These are phyloP conservation scores for Camillea tinctor DNA, from an alignment of 2,329 filamentous ascomycete species.

Conservation along the genomic window DNA sequence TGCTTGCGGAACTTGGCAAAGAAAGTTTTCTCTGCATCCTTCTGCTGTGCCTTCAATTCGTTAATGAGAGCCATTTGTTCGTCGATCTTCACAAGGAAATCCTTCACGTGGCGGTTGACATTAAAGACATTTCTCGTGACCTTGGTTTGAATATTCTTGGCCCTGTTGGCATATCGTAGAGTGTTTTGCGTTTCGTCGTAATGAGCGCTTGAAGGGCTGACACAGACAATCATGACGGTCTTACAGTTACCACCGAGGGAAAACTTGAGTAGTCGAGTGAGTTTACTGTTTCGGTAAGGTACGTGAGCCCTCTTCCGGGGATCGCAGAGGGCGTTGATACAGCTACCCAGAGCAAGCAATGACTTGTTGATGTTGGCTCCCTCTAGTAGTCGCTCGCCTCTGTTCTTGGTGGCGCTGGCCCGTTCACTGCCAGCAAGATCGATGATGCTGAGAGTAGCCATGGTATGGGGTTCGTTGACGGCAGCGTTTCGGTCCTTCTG, in stretches of 20 bases:
- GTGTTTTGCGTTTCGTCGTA: conserved; percentile 99
- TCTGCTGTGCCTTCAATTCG: conserved; percentile 89
- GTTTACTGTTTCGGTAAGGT: conserved; percentile 95
- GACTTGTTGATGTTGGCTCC: conserved; percentile 99
- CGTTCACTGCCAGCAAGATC: conserved; percentile 95
- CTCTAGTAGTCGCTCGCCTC: conserved; percentile 85
- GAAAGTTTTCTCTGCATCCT: conserved; percentile 77
- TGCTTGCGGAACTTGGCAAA: conserved; percentile 91
- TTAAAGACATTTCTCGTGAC: conserved; percentile 99
- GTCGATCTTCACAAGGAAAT: conserved; percentile 98
- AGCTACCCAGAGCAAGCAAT: conserved; percentile 87
- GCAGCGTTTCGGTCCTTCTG: conserved; percentile 91
- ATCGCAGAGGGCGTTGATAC: conserved; percentile 97
- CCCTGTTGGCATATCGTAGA: conserved; percentile 91
- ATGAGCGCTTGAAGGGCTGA: conserved; percentile 93
- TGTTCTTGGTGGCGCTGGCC: conserved; percentile 94
- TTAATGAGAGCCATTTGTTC: conserved; percentile 98
- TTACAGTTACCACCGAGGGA: conserved; percentile 97
- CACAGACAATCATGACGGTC: conserved; percentile 99
- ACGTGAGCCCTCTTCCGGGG: conserved; percentile 89
- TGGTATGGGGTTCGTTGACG: conserved; percentile 92
- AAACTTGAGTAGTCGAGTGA: conserved; percentile 93
- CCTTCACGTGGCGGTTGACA: conserved; percentile 97
- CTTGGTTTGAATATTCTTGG: conserved; percentile 99
- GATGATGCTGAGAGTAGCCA: conserved; percentile 98